Evolutionary conservation across 495 filamentous ascomycete species (phyloP), one percentile per base, ranked within the genome.

Genomic region (Trichoderma parareesei): DNA sequence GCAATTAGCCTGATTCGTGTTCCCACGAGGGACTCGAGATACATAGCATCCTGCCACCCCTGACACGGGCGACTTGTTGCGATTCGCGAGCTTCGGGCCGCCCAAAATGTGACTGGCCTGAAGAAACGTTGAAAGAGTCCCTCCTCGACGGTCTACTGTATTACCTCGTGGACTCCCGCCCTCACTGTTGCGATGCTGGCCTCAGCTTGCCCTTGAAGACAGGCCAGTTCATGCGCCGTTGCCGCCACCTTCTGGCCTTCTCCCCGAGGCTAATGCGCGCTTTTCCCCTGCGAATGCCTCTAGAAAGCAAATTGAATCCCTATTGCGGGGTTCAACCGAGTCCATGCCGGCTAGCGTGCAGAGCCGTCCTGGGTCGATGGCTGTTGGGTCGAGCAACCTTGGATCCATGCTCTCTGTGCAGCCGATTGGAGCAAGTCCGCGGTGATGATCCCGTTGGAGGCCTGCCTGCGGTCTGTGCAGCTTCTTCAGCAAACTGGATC

Each of bases 1-100:
- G 27, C 27, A 27, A 27, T 27, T 27, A 11, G 40, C 6, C 40
- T 41, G 40, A 41, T 41, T 41, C 40, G 40, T 11, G 11, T 11
- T 11, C 11, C 6, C 40, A 41, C 6, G 40, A 41, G 6, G 6
- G 11, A 11, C 40, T 41, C 6, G 40, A 7, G 11, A 11, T 41
- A 41, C 6, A n/a, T 41, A 41, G 40, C 6, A 41, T 27, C 27
- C 27, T 27, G 27, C 2, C 2, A 0, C 27, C 27, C 27, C 27
- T 27, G 27, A 27, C 27, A 27, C 27, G 27, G 27, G 27, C 27
- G 2, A 27, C 27, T 27, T 27, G 46, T 49, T 6, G 18, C 53
- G 53, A 57, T 57, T 57, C 8, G 53, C 53, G 53, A 57, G 53
- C 11, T 57, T 57, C 53, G 53, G 53, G 46, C 46, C 46, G 46